Evolutionary conservation across 1,284 basidiomycete species (phyloP), one percentile per base, ranked within the genome.

Genomic region (Apiotrichum veenhuisii): DNA sequence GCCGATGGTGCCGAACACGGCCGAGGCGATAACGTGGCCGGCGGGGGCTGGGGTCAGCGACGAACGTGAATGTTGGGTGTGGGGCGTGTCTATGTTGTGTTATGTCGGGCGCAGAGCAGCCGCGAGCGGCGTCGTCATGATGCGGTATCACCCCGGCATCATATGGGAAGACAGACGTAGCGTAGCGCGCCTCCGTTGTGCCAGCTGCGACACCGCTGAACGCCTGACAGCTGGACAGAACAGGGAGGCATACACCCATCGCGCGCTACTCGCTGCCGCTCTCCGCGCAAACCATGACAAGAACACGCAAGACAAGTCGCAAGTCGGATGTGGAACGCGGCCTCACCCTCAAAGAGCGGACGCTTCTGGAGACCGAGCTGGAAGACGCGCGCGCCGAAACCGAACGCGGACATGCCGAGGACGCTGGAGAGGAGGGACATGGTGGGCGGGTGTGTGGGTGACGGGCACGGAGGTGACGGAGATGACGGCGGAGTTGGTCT

Each of bases 331-430:
- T 14, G 14, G 3, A n/a, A n/a, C 33, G 7, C 38, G 20, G 2
- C 64, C 74, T 50, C 56, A 77, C 76, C 64, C 25, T 68, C 64
- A 62, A 74, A 72, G 57, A 77, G 68, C 42, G 62, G 59, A 44
- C 75, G 66, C 64, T 75, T 73, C 61, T 89, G 87, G 65, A 92
- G 85, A 51, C 86, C 86, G 23, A 91, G 84, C 76, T 91, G 89
- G 65, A 88, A 88, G 60, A 89, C 79, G 62, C 89, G 82, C 17
- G 85, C 84, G 20, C 85, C 84, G 54, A 91, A 84, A 30, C 89
- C 89, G 69, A 90, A 87, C 56, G 82, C 77, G 20, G 87, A 86
- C 78, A 89, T 89, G 48, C 89, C 89, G 71, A 88, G 70, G 65
- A 91, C 79, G 72, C 83, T 88, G 58, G 84, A 78, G 63, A 89